Base-by-base conservation (phyloP, 2,329 filamentous ascomycete genomes). In the Sporothrix phasma region DNA sequence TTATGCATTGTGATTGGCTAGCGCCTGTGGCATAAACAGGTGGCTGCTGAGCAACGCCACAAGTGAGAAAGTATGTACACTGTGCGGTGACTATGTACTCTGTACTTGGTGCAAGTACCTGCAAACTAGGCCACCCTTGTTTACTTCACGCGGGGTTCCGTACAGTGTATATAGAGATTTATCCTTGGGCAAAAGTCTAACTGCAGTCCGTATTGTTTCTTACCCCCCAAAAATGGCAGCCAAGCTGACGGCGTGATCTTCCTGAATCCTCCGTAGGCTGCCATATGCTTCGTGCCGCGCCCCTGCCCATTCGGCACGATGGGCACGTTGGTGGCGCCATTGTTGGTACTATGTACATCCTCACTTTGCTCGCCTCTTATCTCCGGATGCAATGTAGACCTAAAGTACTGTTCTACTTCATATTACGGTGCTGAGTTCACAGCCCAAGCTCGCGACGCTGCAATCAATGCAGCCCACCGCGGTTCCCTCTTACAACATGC, bases 11-110 rank as follows among this genome's bases (percentile, higher is more conserved):
- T 37, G 34, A 37, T 37, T 65, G 64, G 64, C 29, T 43, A 31
- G 29, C 29, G 24, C 1, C 17, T 1, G 34, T 15, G 24, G n/a
- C 64, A 54, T 63, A 63, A 65, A 65, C 61, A 65, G 64, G 64
- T 54, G 45, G 64, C 60, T 65, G 64, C 64, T 56, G 61, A 65
- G 64, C 64, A 65, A 65, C 64, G 61, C 64, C 53, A 59, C 51
- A 7, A 5, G 4, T 11, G 59, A 59, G 62, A 53, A 62, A 58
- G 56, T 64, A 64, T 56, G 49, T 45, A 62, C 60, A 43, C 60
- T 45, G 60, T 62, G 60, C 46, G 43, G 31, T 34, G 45, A 29
- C 60, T 19, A n/a, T n/a, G n/a, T n/a, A n/a, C n/a, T n/a, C n/a
- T n/a, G n/a, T n/a, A n/a, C n/a, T n/a, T n/a, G n/a, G n/a, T n/a